A percentile compares a stretch with the other conserved stretches of the same genome.
phyloP scores from a whole-genome alignment of 2,329 filamentous ascomycete species.

The Colletotrichum cuscutae region DNA sequence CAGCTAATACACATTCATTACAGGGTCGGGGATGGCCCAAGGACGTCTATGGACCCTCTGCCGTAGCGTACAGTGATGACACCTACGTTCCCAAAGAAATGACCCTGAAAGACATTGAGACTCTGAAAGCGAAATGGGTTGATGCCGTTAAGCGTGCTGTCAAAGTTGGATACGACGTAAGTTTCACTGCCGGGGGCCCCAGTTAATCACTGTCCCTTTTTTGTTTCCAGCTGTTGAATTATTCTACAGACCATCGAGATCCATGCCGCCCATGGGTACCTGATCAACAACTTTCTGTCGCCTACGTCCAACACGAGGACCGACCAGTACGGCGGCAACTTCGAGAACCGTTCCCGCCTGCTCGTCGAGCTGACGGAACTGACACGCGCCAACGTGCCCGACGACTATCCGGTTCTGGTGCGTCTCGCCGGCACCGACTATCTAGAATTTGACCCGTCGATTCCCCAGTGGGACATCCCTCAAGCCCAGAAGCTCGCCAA shows the following conservation, averaged over 20 bases:
- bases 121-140: conserved; percentile 69
- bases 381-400: conserved; percentile 68
- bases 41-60: conserved; percentile 45
- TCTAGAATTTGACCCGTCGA: conserved; percentile 67
- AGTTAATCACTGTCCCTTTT: neutral
- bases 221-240: neutral
- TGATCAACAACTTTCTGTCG: conserved; percentile 57
- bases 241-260: conserved; percentile 27
- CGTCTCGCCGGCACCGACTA: conserved; percentile 79
- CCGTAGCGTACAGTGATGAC: conserved; percentile 39
- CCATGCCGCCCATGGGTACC: conserved; percentile 59
- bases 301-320: conserved; percentile 56
- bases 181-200: neutral
- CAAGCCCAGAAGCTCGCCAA: conserved; percentile 71
- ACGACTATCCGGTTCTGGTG: conserved; percentile 74
- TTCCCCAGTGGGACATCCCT: conserved; percentile 71
- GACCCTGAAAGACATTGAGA: conserved; percentile 72
- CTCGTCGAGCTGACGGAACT: conserved; percentile 61
- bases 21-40: conserved; percentile 52
- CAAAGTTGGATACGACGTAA: conserved; percentile 70
- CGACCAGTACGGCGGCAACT: conserved; percentile 57
- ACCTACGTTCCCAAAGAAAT: conserved; percentile 59
- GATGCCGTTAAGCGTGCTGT: conserved; percentile 65
- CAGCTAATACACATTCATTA: neutral
- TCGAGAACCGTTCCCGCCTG: conserved; percentile 56